Evolutionary conservation across 2,329 filamentous ascomycete species (phyloP).

Genomic region (Alternaria sp.): DNA sequence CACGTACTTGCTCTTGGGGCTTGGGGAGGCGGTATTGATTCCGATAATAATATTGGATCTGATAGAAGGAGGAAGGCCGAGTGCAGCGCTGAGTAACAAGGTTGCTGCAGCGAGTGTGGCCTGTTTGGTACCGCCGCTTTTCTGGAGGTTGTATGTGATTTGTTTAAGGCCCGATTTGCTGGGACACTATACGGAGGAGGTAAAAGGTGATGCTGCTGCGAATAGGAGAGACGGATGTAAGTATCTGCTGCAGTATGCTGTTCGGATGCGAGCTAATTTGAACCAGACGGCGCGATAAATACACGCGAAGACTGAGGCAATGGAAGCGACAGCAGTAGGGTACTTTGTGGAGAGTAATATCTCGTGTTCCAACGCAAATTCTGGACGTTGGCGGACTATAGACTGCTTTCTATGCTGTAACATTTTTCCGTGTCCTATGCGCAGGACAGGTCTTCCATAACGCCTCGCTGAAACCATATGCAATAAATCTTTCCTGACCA

Average conservation of each 20-base stretch:
- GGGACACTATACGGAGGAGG: conserved; percentile 31
- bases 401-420: not conserved
- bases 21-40: conserved; percentile 34
- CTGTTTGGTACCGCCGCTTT: conserved; percentile 30
- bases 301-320: conserved; percentile 9
- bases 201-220: not conserved
- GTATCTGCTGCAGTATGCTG: not conserved
- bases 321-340: no score
- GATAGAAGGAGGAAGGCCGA: conserved; percentile 23
- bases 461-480: conserved; percentile 29
- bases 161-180: conserved; percentile 35
- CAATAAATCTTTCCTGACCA: conserved; percentile 13
- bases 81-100: conserved; percentile 33
- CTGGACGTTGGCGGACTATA: not conserved
- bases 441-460: conserved; percentile 13
- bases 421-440: conserved; percentile 12
- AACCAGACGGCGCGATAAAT: conserved; percentile 16
- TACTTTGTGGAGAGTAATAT: not conserved
- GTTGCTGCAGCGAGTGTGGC: conserved; percentile 29
- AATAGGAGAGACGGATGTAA: conserved; percentile 13
- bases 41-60: conserved; percentile 33
- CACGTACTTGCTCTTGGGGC: conserved; percentile 34
- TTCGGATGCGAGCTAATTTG: not conserved
- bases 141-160: conserved; percentile 39
- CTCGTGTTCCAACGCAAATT: not conserved